Percentiles rank a stretch among this genome's conserved stretches.
Evolutionary conservation across 257 asterid species (phyloP).

Genomic region (Plantago major): DNA sequence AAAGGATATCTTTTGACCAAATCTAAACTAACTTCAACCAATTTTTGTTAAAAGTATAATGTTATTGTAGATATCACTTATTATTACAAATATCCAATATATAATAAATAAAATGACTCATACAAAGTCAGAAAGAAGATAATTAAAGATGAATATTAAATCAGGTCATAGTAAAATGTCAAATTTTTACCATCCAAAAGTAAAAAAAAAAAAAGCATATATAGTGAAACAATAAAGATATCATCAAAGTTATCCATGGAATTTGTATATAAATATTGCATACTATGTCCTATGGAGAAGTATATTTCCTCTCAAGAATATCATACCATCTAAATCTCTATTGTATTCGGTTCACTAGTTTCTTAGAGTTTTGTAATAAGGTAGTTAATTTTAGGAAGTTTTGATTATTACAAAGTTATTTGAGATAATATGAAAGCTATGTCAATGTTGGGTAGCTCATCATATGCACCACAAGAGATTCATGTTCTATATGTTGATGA

Average conservation of each 20-base stretch:
- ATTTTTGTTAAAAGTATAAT: too few species aligned
- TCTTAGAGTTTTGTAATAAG: too few species aligned
- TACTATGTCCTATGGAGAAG: neutral
- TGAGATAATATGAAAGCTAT: neutral
- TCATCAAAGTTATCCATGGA: neutral
- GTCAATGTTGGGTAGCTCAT: neutral
- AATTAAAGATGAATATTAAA: neutral
- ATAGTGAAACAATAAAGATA: neutral
- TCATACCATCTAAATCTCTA: neutral
- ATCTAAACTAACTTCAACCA: too few species aligned
- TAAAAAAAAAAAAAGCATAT: neutral
- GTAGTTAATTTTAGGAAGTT: too few species aligned
- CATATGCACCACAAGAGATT: neutral
- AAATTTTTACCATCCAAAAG: neutral
- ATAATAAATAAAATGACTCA: too few species aligned
- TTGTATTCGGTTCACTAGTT: neutral
- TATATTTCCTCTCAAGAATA: neutral
- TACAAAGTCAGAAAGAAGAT: too few species aligned
- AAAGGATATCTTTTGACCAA: too few species aligned
- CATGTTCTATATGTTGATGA: constrained; percentile 29
- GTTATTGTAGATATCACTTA: too few species aligned
- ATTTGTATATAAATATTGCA: neutral
- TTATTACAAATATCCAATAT: too few species aligned
- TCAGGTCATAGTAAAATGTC: neutral
- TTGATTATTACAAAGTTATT: too few species aligned